These are phyloP conservation scores for Nemania abortiva DNA, from an alignment of 2,329 filamentous ascomycete genomes.

Conservation along the genomic window DNA sequence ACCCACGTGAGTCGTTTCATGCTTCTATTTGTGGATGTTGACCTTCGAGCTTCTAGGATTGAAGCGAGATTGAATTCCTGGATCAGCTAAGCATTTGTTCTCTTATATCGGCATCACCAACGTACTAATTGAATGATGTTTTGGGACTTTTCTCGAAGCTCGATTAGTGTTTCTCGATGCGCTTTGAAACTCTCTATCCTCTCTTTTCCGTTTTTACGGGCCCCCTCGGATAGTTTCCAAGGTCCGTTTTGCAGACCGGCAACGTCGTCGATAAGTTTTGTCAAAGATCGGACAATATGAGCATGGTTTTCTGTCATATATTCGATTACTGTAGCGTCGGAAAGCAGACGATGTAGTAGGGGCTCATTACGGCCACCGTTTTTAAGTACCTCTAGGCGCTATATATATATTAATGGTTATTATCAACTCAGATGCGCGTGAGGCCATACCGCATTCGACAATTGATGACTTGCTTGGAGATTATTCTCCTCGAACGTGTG, in stretches of 20 bases:
- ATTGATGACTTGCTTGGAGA: background rate
- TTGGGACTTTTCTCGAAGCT: conserved; percentile 11
- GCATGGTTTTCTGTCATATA: background rate
- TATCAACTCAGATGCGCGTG: background rate
- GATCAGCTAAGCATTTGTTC: background rate
- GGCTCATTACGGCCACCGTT: background rate
- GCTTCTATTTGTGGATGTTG: conserved; percentile 17
- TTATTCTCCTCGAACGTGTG: background rate
- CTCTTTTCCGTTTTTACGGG: background rate
- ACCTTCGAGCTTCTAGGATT: conserved; percentile 11
- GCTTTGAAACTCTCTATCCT: too few species aligned
- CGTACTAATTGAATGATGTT: conserved; percentile 14
- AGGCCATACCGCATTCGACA: conserved; percentile 3
- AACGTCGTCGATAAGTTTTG: background rate
- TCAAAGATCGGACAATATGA: conserved; percentile 11
- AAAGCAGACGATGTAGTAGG: conserved; percentile 7
- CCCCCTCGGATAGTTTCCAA: background rate
- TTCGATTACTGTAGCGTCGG: conserved; percentile 15
- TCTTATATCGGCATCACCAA: background rate
- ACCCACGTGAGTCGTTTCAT: conserved; percentile 22
- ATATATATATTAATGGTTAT: background rate
- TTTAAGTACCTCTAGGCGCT: conserved; percentile 4
- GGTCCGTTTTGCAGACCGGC: background rate
- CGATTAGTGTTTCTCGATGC: background rate
- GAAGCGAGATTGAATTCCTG: conserved; percentile 21